phyloP scores from a whole-genome alignment of 345 rosid genomes.

The Eucalyptus erythrocorys region DNA sequence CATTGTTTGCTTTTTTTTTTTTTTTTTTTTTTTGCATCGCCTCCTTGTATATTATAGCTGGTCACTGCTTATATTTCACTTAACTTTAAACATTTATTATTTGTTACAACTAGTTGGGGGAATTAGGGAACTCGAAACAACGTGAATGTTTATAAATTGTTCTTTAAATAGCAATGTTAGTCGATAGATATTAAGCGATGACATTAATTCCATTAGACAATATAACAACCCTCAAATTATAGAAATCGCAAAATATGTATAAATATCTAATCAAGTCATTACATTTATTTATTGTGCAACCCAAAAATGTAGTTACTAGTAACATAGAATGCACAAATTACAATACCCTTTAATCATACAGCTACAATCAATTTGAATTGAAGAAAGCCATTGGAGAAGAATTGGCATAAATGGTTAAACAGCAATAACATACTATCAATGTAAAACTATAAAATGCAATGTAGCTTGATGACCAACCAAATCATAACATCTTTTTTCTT shows the following conservation, averaged over 20 bases:
- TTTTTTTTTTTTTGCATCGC: neutral
- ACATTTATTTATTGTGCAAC: neutral
- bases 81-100: too few relatives aligned
- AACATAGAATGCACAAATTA: neutral
- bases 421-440: neutral
- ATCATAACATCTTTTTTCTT: rapidly evolving
- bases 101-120: too few relatives aligned
- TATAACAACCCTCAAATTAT: neutral
- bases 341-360: neutral
- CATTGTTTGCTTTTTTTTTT: neutral
- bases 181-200: too few relatives aligned
- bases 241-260: too few relatives aligned
- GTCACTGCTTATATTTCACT: neutral
- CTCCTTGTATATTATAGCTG: too few relatives aligned
- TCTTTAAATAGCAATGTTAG: too few relatives aligned
- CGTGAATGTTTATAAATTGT: too few relatives aligned
- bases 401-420: neutral
- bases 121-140: too few relatives aligned
- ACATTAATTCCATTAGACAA: too few relatives aligned
- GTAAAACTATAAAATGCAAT: neutral
- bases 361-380: neutral
- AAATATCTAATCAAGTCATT: neutral
- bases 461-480: rapidly evolving
- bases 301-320: neutral
- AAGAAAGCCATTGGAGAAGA: neutral